Conservation (phyloP, 805 yeast species). For the Wickerhamomyces mucosus region DNA sequence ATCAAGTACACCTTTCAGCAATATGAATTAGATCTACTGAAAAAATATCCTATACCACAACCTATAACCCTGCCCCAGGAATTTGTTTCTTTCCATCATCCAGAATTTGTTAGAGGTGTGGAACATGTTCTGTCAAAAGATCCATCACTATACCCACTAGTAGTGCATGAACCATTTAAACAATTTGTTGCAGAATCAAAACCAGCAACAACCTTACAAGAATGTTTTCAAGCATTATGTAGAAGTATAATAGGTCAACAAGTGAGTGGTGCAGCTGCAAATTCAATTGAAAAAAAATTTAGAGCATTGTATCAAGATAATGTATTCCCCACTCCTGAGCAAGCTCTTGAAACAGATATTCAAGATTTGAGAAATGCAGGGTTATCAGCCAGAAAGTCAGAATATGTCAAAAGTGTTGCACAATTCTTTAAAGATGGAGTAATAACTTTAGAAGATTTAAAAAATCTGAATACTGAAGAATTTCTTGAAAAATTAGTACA, state of each 20-base stretch:
- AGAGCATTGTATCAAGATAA: slow-evolving; percentile 25
- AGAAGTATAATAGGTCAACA: slow-evolving; percentile 60
- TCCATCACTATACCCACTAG: slow-evolving; percentile 24
- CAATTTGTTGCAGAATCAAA: slow-evolving; percentile 15
- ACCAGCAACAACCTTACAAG: slow-evolving; percentile 13
- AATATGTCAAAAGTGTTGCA: slow-evolving; percentile 49
- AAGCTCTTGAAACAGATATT: slow-evolving; percentile 28
- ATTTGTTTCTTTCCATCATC: slow-evolving; percentile 20
- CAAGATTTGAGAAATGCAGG: slow-evolving; percentile 57
- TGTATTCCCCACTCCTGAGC: slow-evolving; percentile 33
- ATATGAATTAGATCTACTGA: slow-evolving; percentile 5
- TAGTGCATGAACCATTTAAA: slow-evolving; percentile 20
- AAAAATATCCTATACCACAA: slow-evolving; percentile 8
- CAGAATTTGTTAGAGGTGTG: slow-evolving; percentile 27
- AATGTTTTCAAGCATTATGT: slow-evolving; percentile 32
- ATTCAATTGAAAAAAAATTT: slow-evolving; percentile 46
- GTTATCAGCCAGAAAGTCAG: slow-evolving; percentile 55
- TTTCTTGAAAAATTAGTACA: slow-evolving; percentile 38
- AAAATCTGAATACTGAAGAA: slow-evolving; percentile 32
- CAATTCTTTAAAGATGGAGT: slow-evolving; percentile 36
- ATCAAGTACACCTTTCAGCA: slow-evolving; percentile 7
- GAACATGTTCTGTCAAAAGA: slow-evolving; percentile 25
- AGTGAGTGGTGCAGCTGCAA: slow-evolving; percentile 75
- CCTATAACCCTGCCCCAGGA: slow-evolving; percentile 14
- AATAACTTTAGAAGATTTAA: slow-evolving; percentile 18